A percentile compares a stretch with the other conserved stretches of the same genome.
Evolutionary conservation across 768 basidiomycete genomes (phyloP).

Genomic region (Leccinum pellstonianum): DNA sequence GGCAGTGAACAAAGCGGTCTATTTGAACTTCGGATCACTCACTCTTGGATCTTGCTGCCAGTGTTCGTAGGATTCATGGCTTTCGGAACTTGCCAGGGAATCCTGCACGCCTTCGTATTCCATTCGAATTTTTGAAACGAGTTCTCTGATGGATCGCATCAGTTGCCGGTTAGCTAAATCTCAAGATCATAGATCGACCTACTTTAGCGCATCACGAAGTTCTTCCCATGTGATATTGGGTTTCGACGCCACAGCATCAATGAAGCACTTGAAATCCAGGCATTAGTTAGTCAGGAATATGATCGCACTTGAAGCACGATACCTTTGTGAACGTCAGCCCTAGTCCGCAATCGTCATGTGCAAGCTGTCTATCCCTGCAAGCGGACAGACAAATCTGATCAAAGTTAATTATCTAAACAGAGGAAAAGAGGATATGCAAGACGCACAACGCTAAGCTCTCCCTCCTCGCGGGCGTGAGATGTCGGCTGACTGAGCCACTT

Average conservation of each 20-base stretch:
- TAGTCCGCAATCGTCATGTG: constrained; percentile 22
- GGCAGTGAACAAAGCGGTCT: not conserved
- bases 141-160: constrained; percentile 5
- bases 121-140: constrained; percentile 14
- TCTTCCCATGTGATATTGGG: constrained; percentile 20
- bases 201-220: constrained; percentile 21
- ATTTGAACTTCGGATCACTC: constrained; percentile 5
- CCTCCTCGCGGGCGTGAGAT: constrained; percentile 6
- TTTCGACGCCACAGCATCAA: constrained; percentile 12
- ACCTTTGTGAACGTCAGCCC: constrained; percentile 29
- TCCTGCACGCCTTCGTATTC: constrained; percentile 8
- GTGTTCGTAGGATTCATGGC: not conserved
- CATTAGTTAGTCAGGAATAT: not conserved
- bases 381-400: constrained; percentile 28
- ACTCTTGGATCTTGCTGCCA: constrained; percentile 25
- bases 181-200: not conserved
- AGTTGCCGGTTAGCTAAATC: not conserved
- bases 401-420: not conserved
- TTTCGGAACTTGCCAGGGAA: not conserved
- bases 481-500: constrained; percentile 5
- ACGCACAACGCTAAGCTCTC: constrained; percentile 21
- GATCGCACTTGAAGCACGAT: not conserved
- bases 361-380: constrained; percentile 25
- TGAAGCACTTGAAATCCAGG: constrained; percentile 17
- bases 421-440: not conserved